Base-by-base conservation (phyloP, 352 stramenopile species). In the Ophiocytium majus region DNA sequence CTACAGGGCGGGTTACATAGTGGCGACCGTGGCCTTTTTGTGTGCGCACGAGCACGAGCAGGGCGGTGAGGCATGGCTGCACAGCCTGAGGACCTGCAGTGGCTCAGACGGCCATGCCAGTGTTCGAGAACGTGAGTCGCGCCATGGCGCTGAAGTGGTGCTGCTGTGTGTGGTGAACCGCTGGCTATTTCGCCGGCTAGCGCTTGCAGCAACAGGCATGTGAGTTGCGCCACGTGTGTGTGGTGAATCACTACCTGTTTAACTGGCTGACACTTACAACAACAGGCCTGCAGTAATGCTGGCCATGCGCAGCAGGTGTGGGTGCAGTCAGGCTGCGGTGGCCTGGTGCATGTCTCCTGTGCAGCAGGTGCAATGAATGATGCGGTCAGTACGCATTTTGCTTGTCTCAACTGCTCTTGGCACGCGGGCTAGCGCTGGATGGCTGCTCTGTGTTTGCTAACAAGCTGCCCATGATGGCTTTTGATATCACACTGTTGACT, bases 1-100 rank as follows among this genome's bases (percentile, higher is more conserved):
- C 17, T 92, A 92, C 78, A 80, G 90, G 17, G 90, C 90, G 31
- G 91, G 89, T 75, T 92, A 90, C 78, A 90, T 92, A 31, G 37
- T 85, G 0, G 79, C 90, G 17, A 92, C 90, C 35, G 83, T 88
- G 0, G 76, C 80, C 28, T 43, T 83, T 9, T 78, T 83, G 23
- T 19, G 10, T 63, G 33, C 50, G 23, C 66, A 82, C 19, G 34
- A 90, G 49, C 66, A 50, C 23, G n/a, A n/a, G n/a, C 33, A 34
- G 5, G 80, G 84, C 36, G 84, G 80, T n/a, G 80, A 63, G 63
- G 82, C 31, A n/a, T 85, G 88, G 86, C 43, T 50, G 66, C 19
- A 82, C 10, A 23, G 35, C 23, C 57, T 88, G 79, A 76, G 84
- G 57, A 63, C 17, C 35, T 32, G 5, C 66, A 57, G 5, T 57